Percentiles rank a stretch among this genome's conserved stretches.
phyloP scores from a whole-genome alignment of 139 green algal genomes.

The Pleodorina starrii region DNA sequence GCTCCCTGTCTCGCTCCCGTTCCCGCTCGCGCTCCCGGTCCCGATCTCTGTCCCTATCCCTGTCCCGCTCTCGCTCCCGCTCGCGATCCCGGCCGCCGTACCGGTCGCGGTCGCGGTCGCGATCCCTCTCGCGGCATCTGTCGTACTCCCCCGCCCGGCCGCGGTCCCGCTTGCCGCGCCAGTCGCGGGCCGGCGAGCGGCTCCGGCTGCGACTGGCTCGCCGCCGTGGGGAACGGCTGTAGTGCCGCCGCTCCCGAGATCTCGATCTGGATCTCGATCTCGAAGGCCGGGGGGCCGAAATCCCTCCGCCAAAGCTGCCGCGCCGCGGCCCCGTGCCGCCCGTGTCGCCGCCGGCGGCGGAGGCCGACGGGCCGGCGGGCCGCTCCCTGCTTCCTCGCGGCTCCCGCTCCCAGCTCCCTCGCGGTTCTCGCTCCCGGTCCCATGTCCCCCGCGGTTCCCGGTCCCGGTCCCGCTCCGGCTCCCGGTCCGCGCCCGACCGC shows the following conservation, averaged over 20 bases:
- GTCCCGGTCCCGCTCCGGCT: neutral
- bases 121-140: neutral
- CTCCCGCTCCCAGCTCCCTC: neutral
- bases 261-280: conserved; percentile 16
- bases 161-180: neutral
- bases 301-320: too few relatives aligned
- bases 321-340: too few relatives aligned
- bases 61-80: neutral
- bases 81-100: neutral
- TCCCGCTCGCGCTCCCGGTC: neutral
- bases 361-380: neutral
- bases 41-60: neutral
- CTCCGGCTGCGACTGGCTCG: conserved; percentile 26
- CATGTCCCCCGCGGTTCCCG: too few relatives aligned
- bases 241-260: conserved; percentile 18
- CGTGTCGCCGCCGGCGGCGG: too few relatives aligned
- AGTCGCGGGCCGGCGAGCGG: neutral
- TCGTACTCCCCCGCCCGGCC: neutral
- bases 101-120: neutral
- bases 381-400: neutral
- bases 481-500: neutral
- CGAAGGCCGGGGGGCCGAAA: too few relatives aligned
- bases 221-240: conserved; percentile 7
- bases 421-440: too few relatives aligned
- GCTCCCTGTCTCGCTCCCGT: neutral